A percentile compares a stretch with the other conserved stretches of the same genome.
Evolutionary conservation across 495 filamentous ascomycete genomes (phyloP).

Genomic region (Bryoglossum gracile): DNA sequence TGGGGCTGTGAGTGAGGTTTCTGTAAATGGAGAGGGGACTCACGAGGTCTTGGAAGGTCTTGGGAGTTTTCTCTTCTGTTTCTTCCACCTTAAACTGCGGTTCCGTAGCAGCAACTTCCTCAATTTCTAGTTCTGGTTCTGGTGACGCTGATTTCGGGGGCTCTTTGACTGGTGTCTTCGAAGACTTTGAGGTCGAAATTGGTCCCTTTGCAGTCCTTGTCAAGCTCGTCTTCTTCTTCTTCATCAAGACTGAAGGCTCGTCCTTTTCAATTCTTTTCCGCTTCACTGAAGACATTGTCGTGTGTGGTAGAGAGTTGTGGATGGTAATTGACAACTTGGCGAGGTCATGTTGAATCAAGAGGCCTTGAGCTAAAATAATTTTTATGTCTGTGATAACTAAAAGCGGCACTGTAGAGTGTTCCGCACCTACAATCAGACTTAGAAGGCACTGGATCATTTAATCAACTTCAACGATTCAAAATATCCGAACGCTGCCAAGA

Average conservation of each 20-base stretch:
- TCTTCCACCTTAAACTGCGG: not conserved
- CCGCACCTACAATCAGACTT: too few relatives aligned
- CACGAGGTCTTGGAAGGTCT: slow-evolving; percentile 73
- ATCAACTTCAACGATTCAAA: too few relatives aligned
- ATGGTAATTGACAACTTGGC: too few relatives aligned
- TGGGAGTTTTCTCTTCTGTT: slow-evolving; percentile 27
- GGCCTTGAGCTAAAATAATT: too few relatives aligned
- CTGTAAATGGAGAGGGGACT: slow-evolving; percentile 1
- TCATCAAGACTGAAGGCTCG: slow-evolving; percentile 3
- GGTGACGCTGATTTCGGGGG: slow-evolving; percentile 4
- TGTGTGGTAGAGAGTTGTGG: too few relatives aligned
- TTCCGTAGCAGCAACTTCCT: too few relatives aligned
- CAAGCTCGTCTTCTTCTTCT: slow-evolving; percentile 18
- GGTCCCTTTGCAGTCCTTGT: too few relatives aligned
- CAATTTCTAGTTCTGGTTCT: slow-evolving; percentile 2
- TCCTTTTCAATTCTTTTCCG: slow-evolving; percentile 22
- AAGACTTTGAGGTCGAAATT: not conserved
- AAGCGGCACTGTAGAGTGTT: too few relatives aligned
- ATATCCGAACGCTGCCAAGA: too few relatives aligned
- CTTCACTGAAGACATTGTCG: slow-evolving; percentile 23
- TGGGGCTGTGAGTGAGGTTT: slow-evolving; percentile 14
- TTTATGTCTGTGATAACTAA: too few relatives aligned
- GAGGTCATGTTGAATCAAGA: too few relatives aligned
- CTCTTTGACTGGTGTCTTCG: not conserved
- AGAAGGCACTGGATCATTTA: too few relatives aligned